Conservation (phyloP, 106 monocot species). For the Acanthochlamys bracteata region DNA sequence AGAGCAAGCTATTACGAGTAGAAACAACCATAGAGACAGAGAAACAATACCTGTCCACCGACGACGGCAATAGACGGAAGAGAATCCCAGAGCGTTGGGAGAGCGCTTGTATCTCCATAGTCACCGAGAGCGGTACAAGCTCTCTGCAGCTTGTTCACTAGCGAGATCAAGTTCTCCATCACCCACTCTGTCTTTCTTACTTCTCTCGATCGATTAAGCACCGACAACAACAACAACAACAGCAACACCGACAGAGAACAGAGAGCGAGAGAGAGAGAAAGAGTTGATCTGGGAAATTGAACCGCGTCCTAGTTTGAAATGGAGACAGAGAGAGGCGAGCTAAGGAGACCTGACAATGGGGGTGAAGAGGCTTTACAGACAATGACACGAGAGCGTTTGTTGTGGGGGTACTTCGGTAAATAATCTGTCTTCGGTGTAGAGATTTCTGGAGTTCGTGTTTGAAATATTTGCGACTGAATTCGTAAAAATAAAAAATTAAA, state of each 20-base stretch:
- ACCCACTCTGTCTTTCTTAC: background rate
- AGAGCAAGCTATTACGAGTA: background rate
- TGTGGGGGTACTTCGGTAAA: too few relatives aligned
- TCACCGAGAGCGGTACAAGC: conserved; percentile 54
- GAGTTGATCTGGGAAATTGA: background rate
- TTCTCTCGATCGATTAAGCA: background rate
- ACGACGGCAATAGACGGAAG: conserved; percentile 51
- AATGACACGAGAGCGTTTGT: too few relatives aligned
- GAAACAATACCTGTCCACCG: conserved; percentile 40
- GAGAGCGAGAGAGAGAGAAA: background rate
- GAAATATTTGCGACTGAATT: too few relatives aligned
- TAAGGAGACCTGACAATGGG: too few relatives aligned
- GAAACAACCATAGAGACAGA: background rate
- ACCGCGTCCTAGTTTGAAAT: too few relatives aligned
- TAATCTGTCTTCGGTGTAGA: too few relatives aligned
- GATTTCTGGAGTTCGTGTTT: too few relatives aligned
- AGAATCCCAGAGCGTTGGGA: conserved; percentile 52
- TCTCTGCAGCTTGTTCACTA: conserved; percentile 52
- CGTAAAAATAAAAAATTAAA: too few relatives aligned
- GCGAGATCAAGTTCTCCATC: conserved; percentile 48
- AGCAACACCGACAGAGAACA: background rate
- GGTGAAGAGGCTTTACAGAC: too few relatives aligned
- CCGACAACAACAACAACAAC: too few relatives aligned
- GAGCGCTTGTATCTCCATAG: conserved; percentile 36
- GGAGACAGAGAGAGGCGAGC: too few relatives aligned